Evolutionary conservation across 139 green algal genomes (phyloP).

Genomic region (Trebouxia sp.): DNA sequence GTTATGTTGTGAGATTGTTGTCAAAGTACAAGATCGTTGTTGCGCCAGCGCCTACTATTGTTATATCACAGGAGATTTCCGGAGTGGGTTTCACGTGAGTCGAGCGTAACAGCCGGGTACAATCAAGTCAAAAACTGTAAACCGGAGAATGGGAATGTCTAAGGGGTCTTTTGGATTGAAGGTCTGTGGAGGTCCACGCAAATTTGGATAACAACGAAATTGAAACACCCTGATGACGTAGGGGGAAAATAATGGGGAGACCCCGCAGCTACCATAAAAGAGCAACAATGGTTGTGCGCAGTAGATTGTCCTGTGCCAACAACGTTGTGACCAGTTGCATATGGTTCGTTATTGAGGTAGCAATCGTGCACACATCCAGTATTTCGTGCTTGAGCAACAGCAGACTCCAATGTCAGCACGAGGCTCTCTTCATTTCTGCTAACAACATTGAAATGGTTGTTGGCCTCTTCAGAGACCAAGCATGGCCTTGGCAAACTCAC

Average conservation of each 20-base stretch:
- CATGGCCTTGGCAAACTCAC: constrained; percentile 23
- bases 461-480: constrained; percentile 21
- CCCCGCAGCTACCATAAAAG: neutral
- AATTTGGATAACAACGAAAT: too few species aligned
- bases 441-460: constrained; percentile 21
- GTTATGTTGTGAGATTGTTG: too few species aligned
- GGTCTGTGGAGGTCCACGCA: too few species aligned
- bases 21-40: too few species aligned
- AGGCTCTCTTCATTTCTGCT: constrained; percentile 23
- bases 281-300: constrained; percentile 16
- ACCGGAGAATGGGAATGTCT: too few species aligned
- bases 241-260: constrained; percentile 13
- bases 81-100: too few species aligned
- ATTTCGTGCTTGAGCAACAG: constrained; percentile 24
- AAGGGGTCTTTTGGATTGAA: too few species aligned
- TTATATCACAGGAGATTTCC: too few species aligned
- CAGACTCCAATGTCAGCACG: constrained; percentile 15
- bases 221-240: constrained; percentile 2
- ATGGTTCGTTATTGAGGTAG: constrained; percentile 18
- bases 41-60: too few species aligned
- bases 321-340: constrained; percentile 12
- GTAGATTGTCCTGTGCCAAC: constrained; percentile 1
- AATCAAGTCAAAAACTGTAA: too few species aligned
- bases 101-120: too few species aligned
- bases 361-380: constrained; percentile 18